Conservation (phyloP, 257 asterid genomes). For the Pogostemon cablin region DNA sequence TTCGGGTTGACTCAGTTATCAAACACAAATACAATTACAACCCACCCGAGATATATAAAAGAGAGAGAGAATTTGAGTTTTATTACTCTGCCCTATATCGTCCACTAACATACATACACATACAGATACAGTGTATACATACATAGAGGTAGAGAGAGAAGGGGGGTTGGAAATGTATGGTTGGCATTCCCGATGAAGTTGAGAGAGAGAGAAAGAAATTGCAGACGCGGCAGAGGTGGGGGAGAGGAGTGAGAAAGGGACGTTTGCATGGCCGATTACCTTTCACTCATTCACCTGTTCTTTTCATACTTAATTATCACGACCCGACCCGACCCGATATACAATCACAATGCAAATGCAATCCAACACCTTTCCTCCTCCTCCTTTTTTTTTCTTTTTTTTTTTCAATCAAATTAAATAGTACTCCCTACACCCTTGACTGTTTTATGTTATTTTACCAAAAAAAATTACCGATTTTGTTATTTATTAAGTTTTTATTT, state of each 20-base stretch:
- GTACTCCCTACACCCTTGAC: too few species aligned
- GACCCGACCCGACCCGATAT: background rate
- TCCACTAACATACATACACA: too few species aligned
- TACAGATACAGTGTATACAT: background rate
- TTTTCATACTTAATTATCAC: constrained; percentile 62
- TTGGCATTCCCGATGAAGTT: constrained; percentile 72
- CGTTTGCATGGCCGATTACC: constrained; percentile 83
- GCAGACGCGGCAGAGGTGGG: constrained; percentile 81
- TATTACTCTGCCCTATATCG: too few species aligned
- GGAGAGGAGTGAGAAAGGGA: constrained; percentile 78
- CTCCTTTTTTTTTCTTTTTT: too few species aligned
- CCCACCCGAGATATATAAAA: background rate
- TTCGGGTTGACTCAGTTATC: constrained; percentile 33
- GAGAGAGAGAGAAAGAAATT: constrained; percentile 28
- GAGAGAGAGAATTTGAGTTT: constrained; percentile 6
- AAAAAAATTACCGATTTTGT: too few species aligned
- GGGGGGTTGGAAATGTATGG: constrained; percentile 47
- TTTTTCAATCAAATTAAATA: too few species aligned
- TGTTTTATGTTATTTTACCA: too few species aligned
- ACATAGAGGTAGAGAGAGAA: background rate
- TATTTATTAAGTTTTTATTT: too few species aligned
- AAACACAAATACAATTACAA: constrained; percentile 18
- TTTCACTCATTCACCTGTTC: constrained; percentile 86
- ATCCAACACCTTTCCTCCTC: background rate
- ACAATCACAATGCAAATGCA: background rate